phyloP scores from a whole-genome alignment of 768 basidiomycete species.

The Polyporus arcularius region DNA sequence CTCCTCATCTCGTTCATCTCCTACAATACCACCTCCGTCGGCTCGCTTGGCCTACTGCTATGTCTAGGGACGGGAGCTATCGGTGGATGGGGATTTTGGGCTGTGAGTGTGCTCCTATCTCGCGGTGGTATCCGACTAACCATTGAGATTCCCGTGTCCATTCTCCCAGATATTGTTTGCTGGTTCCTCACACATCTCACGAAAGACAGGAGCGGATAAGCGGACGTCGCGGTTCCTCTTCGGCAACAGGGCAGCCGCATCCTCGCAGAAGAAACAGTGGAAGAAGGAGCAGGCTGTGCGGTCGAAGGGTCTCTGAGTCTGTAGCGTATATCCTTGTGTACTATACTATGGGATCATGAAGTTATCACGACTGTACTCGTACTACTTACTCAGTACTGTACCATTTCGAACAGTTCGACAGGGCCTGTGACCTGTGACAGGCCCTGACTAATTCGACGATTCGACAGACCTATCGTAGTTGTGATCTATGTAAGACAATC shows the following conservation, averaged over 20 bases:
- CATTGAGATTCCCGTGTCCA: background rate
- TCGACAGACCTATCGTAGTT: too few relatives aligned
- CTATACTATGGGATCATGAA: background rate
- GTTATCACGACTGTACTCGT: too few relatives aligned
- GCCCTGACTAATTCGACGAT: too few relatives aligned
- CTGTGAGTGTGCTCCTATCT: conserved; percentile 44
- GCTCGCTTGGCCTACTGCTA: conserved; percentile 54
- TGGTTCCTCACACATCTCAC: conserved; percentile 55
- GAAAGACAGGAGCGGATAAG: conserved; percentile 81
- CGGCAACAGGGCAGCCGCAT: conserved; percentile 57
- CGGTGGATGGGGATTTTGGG: conserved; percentile 72
- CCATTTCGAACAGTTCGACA: too few relatives aligned
- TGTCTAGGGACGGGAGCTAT: conserved; percentile 51
- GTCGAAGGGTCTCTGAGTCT: background rate
- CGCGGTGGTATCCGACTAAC: background rate
- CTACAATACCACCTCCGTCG: conserved; percentile 61
- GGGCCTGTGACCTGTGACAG: too few relatives aligned
- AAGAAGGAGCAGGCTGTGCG: conserved; percentile 23
- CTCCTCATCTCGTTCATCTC: conserved; percentile 60
- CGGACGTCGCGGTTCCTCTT: conserved; percentile 80
- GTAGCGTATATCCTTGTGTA: background rate
- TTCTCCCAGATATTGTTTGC: conserved; percentile 58
- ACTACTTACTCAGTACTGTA: too few relatives aligned
- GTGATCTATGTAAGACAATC: conserved; percentile 21
- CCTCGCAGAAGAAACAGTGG: conserved; percentile 36